phyloP scores from a whole-genome alignment of 345 rosid genomes.

The Aquilaria sinensis region DNA sequence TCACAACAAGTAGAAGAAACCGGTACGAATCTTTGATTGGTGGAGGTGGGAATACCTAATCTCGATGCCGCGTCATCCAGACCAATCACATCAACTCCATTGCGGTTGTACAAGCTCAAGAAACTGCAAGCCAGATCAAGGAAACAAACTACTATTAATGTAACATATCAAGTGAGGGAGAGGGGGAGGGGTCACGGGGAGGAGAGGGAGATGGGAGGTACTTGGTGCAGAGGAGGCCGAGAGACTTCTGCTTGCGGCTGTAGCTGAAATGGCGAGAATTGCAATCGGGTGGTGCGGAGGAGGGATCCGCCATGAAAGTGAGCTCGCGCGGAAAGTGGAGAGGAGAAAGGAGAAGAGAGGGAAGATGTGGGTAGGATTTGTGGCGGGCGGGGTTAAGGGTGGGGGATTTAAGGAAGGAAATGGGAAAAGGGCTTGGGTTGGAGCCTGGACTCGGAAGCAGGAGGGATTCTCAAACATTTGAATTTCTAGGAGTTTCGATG shows the following conservation, averaged over 20 bases:
- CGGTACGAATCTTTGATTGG: not conserved
- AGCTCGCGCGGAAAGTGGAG: no score
- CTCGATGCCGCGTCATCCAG: constrained; percentile 75
- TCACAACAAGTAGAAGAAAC: no score
- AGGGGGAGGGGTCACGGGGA: not conserved
- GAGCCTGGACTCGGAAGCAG: no score
- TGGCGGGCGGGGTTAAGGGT: no score
- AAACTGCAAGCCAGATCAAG: constrained; percentile 36
- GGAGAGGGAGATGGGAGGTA: constrained; percentile 14
- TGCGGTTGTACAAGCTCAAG: constrained; percentile 62
- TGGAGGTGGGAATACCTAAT: constrained; percentile 41
- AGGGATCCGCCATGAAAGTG: not conserved
- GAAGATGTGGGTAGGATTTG: no score
- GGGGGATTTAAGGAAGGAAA: no score
- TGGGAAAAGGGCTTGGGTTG: no score
- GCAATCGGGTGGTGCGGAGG: constrained; percentile 34
- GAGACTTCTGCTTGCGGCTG: constrained; percentile 84
- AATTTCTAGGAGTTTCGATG: no score
- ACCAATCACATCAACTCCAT: constrained; percentile 58
- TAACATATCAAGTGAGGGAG: not conserved
- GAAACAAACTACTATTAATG: not conserved
- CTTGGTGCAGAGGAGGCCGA: constrained; percentile 91
- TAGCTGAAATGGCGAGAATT: constrained; percentile 49
- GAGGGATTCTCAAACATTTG: no score
- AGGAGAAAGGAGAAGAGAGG: no score